A percentile compares a stretch with the other conserved stretches of the same genome.
Conservation (phyloP, 2,329 filamentous ascomycete genomes). For the Didymella pinodella region DNA sequence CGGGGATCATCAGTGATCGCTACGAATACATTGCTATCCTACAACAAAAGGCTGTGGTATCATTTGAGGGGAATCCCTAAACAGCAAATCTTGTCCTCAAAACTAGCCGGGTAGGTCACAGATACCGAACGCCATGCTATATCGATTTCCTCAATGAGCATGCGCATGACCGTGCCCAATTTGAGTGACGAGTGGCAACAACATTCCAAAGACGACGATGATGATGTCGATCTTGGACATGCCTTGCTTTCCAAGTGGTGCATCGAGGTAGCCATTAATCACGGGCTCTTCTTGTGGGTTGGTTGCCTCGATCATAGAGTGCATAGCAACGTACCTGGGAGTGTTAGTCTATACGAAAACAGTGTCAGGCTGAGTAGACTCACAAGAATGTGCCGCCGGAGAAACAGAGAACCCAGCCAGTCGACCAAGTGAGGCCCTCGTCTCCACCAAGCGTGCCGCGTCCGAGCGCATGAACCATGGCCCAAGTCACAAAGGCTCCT, state of each 20-base stretch:
- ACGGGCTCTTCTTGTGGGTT: constrained; percentile 43
- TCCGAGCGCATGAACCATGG: constrained; percentile 77
- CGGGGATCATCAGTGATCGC: not conserved
- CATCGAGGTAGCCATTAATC: constrained; percentile 61
- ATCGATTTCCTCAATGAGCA: constrained; percentile 52
- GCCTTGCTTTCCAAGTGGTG: constrained; percentile 60
- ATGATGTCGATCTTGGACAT: constrained; percentile 64
- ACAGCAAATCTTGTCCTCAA: not conserved
- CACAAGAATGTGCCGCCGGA: constrained; percentile 95
- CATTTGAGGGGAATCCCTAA: constrained; percentile 7
- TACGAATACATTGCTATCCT: constrained; percentile 16
- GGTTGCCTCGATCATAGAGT: constrained; percentile 88
- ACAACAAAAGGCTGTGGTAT: constrained; percentile 19
- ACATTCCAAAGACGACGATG: constrained; percentile 74
- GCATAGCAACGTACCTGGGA: constrained; percentile 92
- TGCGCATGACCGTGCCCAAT: constrained; percentile 70
- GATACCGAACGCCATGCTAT: constrained; percentile 7
- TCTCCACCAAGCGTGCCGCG: constrained; percentile 66
- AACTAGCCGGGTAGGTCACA: not conserved
- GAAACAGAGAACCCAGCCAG: constrained; percentile 91
- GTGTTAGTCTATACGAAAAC: constrained; percentile 26
- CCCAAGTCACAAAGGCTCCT: constrained; percentile 84
- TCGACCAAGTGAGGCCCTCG: constrained; percentile 80
- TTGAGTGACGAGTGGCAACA: constrained; percentile 78
- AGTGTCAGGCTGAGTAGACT: constrained; percentile 51